Conservation (phyloP, 805 yeast genomes). For the Grigorovia transvaalensis region DNA sequence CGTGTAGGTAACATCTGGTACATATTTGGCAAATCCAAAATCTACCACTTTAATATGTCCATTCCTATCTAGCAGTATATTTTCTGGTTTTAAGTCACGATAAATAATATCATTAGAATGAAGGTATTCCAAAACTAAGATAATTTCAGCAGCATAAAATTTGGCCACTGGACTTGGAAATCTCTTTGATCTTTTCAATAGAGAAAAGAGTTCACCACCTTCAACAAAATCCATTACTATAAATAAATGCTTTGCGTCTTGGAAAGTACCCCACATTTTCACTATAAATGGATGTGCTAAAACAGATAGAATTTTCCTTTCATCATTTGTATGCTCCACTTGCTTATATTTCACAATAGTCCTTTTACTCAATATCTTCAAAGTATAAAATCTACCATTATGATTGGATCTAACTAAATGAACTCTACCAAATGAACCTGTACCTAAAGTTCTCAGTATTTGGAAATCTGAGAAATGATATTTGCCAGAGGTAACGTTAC, state of each 20-base stretch:
- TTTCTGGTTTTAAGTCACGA: conserved; percentile 89
- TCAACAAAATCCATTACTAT: conserved; percentile 97
- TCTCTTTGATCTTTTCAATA: conserved; percentile 77
- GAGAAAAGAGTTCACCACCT: conserved; percentile 86
- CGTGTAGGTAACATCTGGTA: conserved; percentile 84
- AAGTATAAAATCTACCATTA: conserved; percentile 87
- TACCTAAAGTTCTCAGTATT: conserved; percentile 80
- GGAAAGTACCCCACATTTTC: conserved; percentile 96
- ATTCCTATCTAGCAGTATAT: conserved; percentile 73
- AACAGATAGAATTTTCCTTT: conserved; percentile 74
- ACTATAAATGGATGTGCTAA: conserved; percentile 87
- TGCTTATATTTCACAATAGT: conserved; percentile 89
- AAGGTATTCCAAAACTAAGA: conserved; percentile 74
- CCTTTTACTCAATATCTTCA: conserved; percentile 77
- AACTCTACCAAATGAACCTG: conserved; percentile 93
- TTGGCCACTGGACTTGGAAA: conserved; percentile 95
- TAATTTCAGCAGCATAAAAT: conserved; percentile 89
- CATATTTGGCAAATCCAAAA: conserved; percentile 92
- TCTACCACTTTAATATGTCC: conserved; percentile 91
- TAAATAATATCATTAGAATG: conserved; percentile 80
- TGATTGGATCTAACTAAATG: conserved; percentile 82
- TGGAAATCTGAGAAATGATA: conserved; percentile 73
- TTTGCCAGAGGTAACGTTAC: conserved; percentile 43
- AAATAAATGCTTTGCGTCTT: conserved; percentile 71
- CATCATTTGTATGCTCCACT: conserved; percentile 93